Evolutionary conservation across 441 rosid genomes (phyloP), one percentile per base, ranked within the genome.

Genomic region (Populus trichocarpa): DNA sequence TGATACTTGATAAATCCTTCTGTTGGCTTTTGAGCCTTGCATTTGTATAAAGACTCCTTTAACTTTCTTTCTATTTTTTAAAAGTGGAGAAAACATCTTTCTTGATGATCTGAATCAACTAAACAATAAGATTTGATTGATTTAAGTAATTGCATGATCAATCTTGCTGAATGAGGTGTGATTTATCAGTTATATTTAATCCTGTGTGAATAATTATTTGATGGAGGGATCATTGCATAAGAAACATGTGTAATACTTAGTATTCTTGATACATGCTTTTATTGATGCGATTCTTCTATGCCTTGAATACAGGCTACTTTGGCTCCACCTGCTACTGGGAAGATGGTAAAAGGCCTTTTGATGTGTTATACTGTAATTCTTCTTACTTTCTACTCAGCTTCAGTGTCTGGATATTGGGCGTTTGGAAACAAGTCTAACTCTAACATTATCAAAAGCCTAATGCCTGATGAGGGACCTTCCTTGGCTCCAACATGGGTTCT

Each of bases 251-350:
- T 18, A 53, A 2, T 53, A 53, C 22, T 18, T 5, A 1, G n/a
- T 5, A 16, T 53, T 53, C 61, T 53, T 18, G 61, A 53, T 53
- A 18, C 61, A 53, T 18, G 61, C 22, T 53, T 53, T 53, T 53
- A 53, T 53, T 53, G 61, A 53, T 53, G 4, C 61, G 50, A 66
- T 64, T 32, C 30, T 22, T 38, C 0, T 57, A 1, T 70, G 69
- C 66, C 18, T 30, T 75, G 16, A 75, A 74, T 71, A 67, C 84
- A 95, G 98, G 99, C 99, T 80, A 95, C 97, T 82, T 83, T 95
- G 77, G 97, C 96, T 73, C 98, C 99, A 70, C 99, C 99, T 67
- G 96, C 96, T n/a, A 87, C 98, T 0, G 98, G 99, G 80, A 95
- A 95, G 88, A 95, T 95, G 99, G 79, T 91, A 22, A 95, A 92